Evolutionary conservation across 176 grass and related monocot genomes (phyloP), one percentile per base, ranked within the genome.

Genomic region (Stipa capillata): DNA sequence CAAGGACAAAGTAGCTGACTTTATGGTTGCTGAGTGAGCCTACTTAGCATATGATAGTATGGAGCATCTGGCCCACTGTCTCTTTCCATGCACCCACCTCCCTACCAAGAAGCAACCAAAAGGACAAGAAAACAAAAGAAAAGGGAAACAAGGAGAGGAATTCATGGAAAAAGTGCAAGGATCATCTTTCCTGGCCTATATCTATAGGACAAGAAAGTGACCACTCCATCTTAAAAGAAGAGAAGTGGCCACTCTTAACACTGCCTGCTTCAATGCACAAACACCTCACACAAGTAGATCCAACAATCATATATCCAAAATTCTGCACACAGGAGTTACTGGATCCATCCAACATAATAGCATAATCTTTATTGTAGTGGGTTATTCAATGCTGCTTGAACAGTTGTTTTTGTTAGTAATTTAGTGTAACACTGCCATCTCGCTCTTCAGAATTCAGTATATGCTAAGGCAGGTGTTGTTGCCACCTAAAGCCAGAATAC

Each of bases 81-180:
- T 28, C 70, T 89, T 80, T 85, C 87, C 82, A 85, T 80, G 87
- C 76, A 89, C 70, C 87, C 77, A 89, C 82, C 69, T 69, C 61
- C 48, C 43, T 36, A 80, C 61, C 69, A 80, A 60, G 43, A 76
- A 63, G 77, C 82, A 81, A 85, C 82, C 55, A 80, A 75, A 84
- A 84, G 41, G 76, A 69, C 52, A 62, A 20, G 27, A 8, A 45
- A 54, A 68, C n/a, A n/a, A n/a, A n/a, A n/a, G n/a, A 25, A 60
- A 73, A 73, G 55, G 10, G 55, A 21, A 78, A 37, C 74, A 73
- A 8, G 60, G 24, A 5, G 68, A 84, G 29, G 33, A 74, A 84
- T 62, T 69, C 61, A 47, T 54, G 87, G 35, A n/a, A n/a, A 45
- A 89, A 85, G 53, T 37, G 77, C 62, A 81, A 27, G 44, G 69